Percentiles rank a stretch among this genome's conserved stretches.
Evolutionary conservation across 1,139 yeast species (phyloP).

Genomic region (Petasospora fabianii): DNA sequence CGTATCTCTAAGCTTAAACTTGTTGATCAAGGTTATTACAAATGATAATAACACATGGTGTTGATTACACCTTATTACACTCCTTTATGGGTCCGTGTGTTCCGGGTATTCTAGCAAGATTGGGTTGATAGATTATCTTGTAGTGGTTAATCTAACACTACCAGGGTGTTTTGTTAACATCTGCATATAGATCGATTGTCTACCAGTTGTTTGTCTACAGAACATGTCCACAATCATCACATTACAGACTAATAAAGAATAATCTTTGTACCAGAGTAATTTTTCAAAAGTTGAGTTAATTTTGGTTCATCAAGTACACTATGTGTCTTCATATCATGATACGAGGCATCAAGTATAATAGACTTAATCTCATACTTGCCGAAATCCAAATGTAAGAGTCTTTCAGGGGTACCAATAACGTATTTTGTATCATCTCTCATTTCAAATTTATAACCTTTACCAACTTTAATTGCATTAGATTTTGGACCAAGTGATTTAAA

Average conservation of each 20-base stretch:
- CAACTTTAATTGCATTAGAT: slow-evolving; percentile 25
- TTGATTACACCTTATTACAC: no score
- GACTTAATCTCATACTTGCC: slow-evolving; percentile 22
- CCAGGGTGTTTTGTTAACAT: no score
- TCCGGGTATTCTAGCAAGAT: no score
- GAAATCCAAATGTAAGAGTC: slow-evolving; percentile 20
- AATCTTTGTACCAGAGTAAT: slow-evolving; percentile 25
- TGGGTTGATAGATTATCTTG: no score
- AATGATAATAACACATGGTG: no score
- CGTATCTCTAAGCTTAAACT: no score
- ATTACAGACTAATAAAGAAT: slow-evolving; percentile 19
- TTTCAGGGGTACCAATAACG: slow-evolving; percentile 26
- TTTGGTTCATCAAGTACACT: slow-evolving; percentile 26
- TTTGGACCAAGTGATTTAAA: slow-evolving; percentile 26
- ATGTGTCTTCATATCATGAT: slow-evolving; percentile 25
- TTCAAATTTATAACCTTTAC: slow-evolving; percentile 26
- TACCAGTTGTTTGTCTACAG: no score
- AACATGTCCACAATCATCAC: no score
- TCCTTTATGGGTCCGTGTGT: no score
- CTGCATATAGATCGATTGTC: no score
- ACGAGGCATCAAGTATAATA: slow-evolving; percentile 25
- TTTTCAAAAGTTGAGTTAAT: slow-evolving; percentile 21
- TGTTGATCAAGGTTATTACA: no score
- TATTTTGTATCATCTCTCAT: slow-evolving; percentile 26
- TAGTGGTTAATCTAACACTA: no score